A percentile compares a stretch with the other conserved stretches of the same genome.
Conservation (phyloP, 108 stramenopile genomes). For the Asterionellopsis glacialis region DNA sequence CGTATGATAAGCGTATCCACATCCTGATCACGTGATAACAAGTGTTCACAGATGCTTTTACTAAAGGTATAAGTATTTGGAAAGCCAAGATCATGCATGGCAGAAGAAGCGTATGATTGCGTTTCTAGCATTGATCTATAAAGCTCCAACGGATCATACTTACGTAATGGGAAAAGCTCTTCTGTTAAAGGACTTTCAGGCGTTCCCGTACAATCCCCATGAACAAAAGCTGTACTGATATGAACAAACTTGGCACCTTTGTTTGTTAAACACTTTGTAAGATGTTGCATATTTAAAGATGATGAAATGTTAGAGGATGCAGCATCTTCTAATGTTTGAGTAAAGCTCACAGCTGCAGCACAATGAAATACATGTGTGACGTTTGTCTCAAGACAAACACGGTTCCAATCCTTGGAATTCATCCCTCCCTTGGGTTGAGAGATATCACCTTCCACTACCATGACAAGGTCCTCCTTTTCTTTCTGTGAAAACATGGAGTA, state of each 20-base stretch:
- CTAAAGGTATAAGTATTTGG: conserved; percentile 86
- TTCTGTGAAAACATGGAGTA: conserved; percentile 54
- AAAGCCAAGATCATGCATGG: conserved; percentile 71
- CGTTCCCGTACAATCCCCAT: conserved; percentile 65
- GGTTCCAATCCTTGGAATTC: conserved; percentile 19
- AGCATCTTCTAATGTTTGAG: conserved; percentile 66
- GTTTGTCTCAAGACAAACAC: conserved; percentile 18
- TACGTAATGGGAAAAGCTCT: conserved; percentile 44
- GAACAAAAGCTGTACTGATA: conserved; percentile 87
- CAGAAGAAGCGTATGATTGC: conserved; percentile 71
- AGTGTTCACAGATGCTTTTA: conserved; percentile 86
- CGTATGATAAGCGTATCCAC: conserved; percentile 70
- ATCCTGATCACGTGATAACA: conserved; percentile 32
- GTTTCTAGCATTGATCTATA: conserved; percentile 75
- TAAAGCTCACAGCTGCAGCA: conserved; percentile 85
- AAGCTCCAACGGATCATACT: conserved; percentile 58
- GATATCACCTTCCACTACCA: conserved; percentile 72
- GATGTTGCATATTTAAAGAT: conserved; percentile 50
- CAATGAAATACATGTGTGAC: conserved; percentile 80
- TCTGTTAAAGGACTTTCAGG: conserved; percentile 48
- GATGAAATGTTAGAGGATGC: conserved; percentile 77
- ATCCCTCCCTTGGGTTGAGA: conserved; percentile 52
- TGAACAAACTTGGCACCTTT: conserved; percentile 63
- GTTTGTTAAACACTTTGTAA: conserved; percentile 33
- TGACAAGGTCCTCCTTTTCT: conserved; percentile 44